These are phyloP conservation scores for Cercophora newfieldiana DNA, from an alignment of 495 filamentous ascomycete genomes.

Conservation along the genomic window DNA sequence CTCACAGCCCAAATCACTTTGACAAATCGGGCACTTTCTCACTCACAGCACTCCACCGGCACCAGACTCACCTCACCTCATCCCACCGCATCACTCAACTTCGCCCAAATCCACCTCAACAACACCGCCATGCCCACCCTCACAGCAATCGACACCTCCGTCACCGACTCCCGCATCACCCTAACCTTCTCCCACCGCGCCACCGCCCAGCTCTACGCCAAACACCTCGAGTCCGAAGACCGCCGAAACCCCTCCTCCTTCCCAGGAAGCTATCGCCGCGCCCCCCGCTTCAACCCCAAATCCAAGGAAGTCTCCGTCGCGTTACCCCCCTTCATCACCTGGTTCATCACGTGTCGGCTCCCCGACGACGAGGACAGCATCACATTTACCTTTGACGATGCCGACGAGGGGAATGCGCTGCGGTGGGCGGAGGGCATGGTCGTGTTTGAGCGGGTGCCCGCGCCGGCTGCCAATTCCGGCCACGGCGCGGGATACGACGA, in stretches of 20 bases:
- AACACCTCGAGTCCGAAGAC: slow-evolving; percentile 31
- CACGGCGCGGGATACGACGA: too few species aligned
- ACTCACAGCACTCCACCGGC: not conserved
- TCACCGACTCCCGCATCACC: slow-evolving; percentile 30
- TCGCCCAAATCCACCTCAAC: not conserved
- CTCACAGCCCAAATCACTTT: not conserved
- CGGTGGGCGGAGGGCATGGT: slow-evolving; percentile 32
- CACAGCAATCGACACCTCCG: slow-evolving; percentile 34
- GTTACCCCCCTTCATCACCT: slow-evolving; percentile 33
- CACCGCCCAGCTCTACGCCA: slow-evolving; percentile 32
- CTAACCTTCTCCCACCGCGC: slow-evolving; percentile 36
- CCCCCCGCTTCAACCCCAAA: slow-evolving; percentile 20
- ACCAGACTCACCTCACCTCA: not conserved
- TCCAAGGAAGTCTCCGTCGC: slow-evolving; percentile 31
- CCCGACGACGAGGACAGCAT: slow-evolving; percentile 38
- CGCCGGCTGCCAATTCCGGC: too few species aligned
- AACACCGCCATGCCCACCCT: slow-evolving; percentile 29
- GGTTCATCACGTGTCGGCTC: slow-evolving; percentile 40
- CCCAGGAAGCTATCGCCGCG: slow-evolving; percentile 26
- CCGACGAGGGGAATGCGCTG: slow-evolving; percentile 19
- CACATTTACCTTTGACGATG: slow-evolving; percentile 32
- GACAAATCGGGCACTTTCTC: not conserved
- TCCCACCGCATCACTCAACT: not conserved
- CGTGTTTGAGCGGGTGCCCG: slow-evolving; percentile 28
- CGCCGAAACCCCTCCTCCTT: slow-evolving; percentile 17